Evolutionary conservation across 495 filamentous ascomycete species (phyloP).

Genomic region (Jackrogersella multiformis): DNA sequence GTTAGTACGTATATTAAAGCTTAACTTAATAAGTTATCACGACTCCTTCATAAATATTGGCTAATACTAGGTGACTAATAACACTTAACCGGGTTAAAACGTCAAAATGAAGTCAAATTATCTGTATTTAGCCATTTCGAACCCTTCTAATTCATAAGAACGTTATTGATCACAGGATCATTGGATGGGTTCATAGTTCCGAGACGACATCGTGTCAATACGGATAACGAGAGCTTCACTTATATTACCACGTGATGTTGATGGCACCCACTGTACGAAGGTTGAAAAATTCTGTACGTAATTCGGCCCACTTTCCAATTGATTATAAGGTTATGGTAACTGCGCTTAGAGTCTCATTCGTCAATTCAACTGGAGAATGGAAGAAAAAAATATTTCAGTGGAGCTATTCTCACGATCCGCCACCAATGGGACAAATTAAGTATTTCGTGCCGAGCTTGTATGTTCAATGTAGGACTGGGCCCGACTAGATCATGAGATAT

Average conservation of each 20-base stretch:
- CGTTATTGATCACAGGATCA: background rate
- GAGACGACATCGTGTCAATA: background rate
- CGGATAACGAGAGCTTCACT: background rate
- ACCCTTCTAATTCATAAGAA: background rate
- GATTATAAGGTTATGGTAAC: conserved; percentile 25
- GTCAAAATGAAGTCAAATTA: background rate
- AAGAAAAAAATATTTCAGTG: conserved; percentile 32
- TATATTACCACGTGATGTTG: background rate
- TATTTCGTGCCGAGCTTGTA: conserved; percentile 16
- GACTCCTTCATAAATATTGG: background rate
- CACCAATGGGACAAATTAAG: conserved; percentile 18
- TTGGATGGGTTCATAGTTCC: background rate
- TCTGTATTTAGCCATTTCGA: background rate
- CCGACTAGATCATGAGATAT: conserved; percentile 37
- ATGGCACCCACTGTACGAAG: background rate
- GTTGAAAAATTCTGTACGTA: conserved; percentile 16
- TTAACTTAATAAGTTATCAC: background rate
- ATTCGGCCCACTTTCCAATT: conserved; percentile 22
- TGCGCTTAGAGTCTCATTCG: conserved; percentile 25
- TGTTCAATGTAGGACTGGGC: background rate
- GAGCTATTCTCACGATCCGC: conserved; percentile 27
- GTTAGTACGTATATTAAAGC: conserved; percentile 3
- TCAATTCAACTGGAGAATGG: conserved; percentile 19
- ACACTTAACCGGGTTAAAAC: background rate
- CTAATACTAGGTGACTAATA: background rate